phyloP scores from a whole-genome alignment of 805 yeast genomes.

The Millerago galiae region DNA sequence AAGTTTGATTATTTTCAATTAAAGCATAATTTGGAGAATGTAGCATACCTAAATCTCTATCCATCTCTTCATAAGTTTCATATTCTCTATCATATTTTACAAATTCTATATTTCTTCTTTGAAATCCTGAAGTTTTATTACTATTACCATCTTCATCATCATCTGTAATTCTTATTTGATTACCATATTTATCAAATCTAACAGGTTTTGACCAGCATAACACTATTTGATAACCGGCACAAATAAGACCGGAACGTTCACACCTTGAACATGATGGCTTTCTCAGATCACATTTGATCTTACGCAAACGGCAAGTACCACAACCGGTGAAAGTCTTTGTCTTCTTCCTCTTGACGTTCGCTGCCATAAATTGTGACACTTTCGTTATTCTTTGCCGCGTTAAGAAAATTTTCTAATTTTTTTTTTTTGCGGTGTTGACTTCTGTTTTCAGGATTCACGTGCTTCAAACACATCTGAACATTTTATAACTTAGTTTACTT shows the following conservation, averaged over 20 bases:
- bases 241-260: constrained; percentile 53
- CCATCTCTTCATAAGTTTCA: constrained; percentile 78
- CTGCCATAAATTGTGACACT: background rate
- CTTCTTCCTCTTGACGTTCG: constrained; percentile 27
- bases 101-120: constrained; percentile 65
- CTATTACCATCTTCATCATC: constrained; percentile 13
- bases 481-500: no score
- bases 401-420: background rate
- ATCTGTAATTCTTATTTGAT: constrained; percentile 22
- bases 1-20: constrained; percentile 39
- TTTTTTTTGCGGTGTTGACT: constrained; percentile 1
- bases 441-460: constrained; percentile 1
- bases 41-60: constrained; percentile 52
- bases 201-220: constrained; percentile 66
- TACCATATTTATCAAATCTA: constrained; percentile 41
- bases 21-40: constrained; percentile 41
- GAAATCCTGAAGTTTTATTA: constrained; percentile 45
- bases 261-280: constrained; percentile 73
- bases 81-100: constrained; percentile 67
- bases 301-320: constrained; percentile 77
- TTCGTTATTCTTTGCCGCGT: constrained; percentile 3
- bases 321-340: constrained; percentile 83
- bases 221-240: constrained; percentile 81
- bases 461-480: no score
- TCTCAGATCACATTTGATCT: constrained; percentile 72